These are phyloP conservation scores for Esteya vermicola DNA, from an alignment of 2,329 filamentous ascomycete species.

Conservation along the genomic window DNA sequence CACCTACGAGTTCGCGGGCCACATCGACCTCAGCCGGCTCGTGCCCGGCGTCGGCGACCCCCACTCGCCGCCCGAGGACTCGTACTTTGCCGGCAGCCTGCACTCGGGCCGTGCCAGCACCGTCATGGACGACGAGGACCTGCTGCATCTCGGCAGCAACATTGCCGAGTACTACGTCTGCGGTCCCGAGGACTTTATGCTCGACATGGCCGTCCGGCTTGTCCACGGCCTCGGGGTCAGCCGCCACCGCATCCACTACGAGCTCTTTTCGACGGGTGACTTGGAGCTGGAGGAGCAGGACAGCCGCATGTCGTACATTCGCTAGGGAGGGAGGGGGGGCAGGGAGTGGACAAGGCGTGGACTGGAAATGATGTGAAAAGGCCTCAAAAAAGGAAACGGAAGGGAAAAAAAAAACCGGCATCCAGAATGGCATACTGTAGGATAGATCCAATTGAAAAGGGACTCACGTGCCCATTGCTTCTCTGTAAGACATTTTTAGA, in stretches of 20 bases:
- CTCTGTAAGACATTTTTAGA: too few species aligned
- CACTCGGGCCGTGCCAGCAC: slow-evolving; percentile 1
- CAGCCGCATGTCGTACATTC: slow-evolving; percentile 5
- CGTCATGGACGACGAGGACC: slow-evolving; percentile 17
- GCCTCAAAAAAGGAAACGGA: background rate
- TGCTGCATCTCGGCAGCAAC: slow-evolving; percentile 29
- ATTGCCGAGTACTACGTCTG: slow-evolving; percentile 40
- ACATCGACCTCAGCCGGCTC: slow-evolving; percentile 33
- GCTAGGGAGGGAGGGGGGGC: background rate
- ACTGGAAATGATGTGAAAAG: too few species aligned
- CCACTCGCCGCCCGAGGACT: background rate
- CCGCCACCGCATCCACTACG: slow-evolving; percentile 25
- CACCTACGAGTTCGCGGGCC: slow-evolving; percentile 28
- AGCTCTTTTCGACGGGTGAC: slow-evolving; percentile 31
- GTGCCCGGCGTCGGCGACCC: background rate
- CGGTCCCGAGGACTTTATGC: slow-evolving; percentile 40
- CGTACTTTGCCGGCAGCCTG: slow-evolving; percentile 1
- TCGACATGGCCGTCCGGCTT: slow-evolving; percentile 31
- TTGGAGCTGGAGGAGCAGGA: slow-evolving; percentile 7
- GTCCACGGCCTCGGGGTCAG: slow-evolving; percentile 23
- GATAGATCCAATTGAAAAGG: too few species aligned
- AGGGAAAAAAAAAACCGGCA: background rate
- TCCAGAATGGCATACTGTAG: too few species aligned
- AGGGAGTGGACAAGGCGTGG: too few species aligned
- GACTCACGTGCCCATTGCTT: too few species aligned